Evolutionary conservation across 768 basidiomycete species (phyloP), one percentile per base, ranked within the genome.

Genomic region (Boletus rufocinnamomeus): DNA sequence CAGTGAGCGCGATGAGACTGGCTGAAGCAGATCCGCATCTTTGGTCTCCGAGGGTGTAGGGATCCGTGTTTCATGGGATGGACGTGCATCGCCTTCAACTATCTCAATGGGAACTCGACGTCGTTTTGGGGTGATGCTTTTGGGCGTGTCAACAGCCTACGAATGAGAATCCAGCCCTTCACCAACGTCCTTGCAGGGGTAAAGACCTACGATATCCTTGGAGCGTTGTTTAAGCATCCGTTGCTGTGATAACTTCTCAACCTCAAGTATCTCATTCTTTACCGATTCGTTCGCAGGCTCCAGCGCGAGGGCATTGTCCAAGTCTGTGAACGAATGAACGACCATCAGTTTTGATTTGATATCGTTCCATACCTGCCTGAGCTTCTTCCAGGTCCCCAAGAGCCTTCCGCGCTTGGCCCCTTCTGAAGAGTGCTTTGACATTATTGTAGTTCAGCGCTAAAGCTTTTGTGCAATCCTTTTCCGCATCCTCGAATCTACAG

Each of bases 381-480:
- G 91, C 93, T 3, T 84, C 87, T 3, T 73, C 66, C 11, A 85
- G 64, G 48, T 80, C 81, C 25, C 76, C 82, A 62, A 89, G 65
- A 4, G 75, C 84, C 14, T 78, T 70, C 45, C 88, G 76, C 2
- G 93, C 92, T 69, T 95, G 87, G 0, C 81, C 88, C 66, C 93
- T 77, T 59, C 94, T 77, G 67, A 89, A 96, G 35, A 90, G 67
- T 0, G 87, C 94, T 63, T 96, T 96, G 27, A 87, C 84, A 65
- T 91, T 94, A 28, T 75, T 76, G 6, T 74, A 58, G 50, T 77
- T 82, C 25, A 91, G 69, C 2, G 61, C 62, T 32, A 96, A 72
- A 2, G 84, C 88, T 7, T 77, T 82, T 1, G 82, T 81, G 66
- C 93, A 94, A 69, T 96, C 93, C 56, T 89, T 74, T 65, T 90